phyloP scores from a whole-genome alignment of 2,329 filamentous ascomycete genomes.

The Neonectria coccinea region DNA sequence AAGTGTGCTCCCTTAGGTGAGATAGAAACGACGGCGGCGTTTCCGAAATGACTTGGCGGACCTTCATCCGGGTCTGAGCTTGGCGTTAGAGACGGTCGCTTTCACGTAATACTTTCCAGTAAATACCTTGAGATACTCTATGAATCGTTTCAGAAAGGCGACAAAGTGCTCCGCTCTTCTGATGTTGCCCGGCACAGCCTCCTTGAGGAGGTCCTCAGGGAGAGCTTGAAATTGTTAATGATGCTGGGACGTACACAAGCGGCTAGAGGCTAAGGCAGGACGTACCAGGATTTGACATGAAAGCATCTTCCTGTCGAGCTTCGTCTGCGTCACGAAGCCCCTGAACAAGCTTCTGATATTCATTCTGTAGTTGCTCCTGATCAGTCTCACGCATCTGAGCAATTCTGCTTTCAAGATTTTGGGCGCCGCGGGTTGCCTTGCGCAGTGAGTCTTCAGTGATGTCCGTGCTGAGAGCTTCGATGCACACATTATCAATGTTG shows the following conservation, averaged over 20 bases:
- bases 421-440: constrained; percentile 89
- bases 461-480: constrained; percentile 96
- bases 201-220: constrained; percentile 92
- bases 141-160: constrained; percentile 93
- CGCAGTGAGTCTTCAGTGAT: constrained; percentile 94
- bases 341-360: constrained; percentile 95
- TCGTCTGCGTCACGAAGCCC: constrained; percentile 90
- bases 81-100: constrained; percentile 13
- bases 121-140: constrained; percentile 87
- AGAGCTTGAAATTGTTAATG: constrained; percentile 64
- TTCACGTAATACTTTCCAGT: too few species aligned
- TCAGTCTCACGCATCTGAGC: constrained; percentile 96
- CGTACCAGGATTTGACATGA: constrained; percentile 89
- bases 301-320: constrained; percentile 90
- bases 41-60: constrained; percentile 96
- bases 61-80: constrained; percentile 90
- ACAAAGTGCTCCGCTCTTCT: constrained; percentile 95
- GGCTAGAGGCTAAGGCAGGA: not conserved
- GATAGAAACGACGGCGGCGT: constrained; percentile 93
- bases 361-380: constrained; percentile 91
- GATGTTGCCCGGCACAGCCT: constrained; percentile 97
- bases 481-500: constrained; percentile 99
- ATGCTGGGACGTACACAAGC: not conserved
- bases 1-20: constrained; percentile 94
- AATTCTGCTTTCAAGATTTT: constrained; percentile 91